phyloP scores from a whole-genome alignment of 176 grass and related monocot genomes.

The Juncus effusus region DNA sequence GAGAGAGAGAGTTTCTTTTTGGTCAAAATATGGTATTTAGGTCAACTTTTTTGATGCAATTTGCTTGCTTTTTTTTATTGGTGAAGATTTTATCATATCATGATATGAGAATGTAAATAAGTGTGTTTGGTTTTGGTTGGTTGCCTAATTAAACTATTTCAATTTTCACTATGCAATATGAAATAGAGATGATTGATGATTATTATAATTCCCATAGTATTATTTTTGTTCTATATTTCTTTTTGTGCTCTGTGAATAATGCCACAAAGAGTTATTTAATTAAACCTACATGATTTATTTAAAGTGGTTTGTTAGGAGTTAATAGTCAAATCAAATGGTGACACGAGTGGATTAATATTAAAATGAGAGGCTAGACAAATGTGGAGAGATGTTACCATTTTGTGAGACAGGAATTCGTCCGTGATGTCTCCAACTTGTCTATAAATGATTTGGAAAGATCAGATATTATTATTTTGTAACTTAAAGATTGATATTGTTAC shows the following conservation, averaged over 20 bases:
- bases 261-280: not conserved
- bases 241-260: not conserved
- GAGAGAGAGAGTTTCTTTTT: too few species aligned
- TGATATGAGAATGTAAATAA: not conserved
- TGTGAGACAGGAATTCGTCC: constrained; percentile 22
- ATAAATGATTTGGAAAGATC: constrained; percentile 8
- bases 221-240: not conserved
- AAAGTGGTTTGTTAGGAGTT: not conserved
- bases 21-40: too few species aligned
- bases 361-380: not conserved
- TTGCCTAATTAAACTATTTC: too few species aligned
- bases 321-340: not conserved
- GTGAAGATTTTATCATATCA: not conserved
- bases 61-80: too few species aligned
- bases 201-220: not conserved
- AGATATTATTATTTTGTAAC: not conserved
- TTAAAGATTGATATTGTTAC: not conserved
- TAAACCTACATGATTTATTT: not conserved
- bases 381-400: not conserved
- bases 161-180: not conserved
- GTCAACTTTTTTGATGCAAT: too few species aligned
- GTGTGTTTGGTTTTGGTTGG: not conserved
- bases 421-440: constrained; percentile 10
- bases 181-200: not conserved
- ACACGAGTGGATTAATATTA: not conserved